phyloP scores from a whole-genome alignment of 306 rosid genomes.

The Lagenaria siceraria region DNA sequence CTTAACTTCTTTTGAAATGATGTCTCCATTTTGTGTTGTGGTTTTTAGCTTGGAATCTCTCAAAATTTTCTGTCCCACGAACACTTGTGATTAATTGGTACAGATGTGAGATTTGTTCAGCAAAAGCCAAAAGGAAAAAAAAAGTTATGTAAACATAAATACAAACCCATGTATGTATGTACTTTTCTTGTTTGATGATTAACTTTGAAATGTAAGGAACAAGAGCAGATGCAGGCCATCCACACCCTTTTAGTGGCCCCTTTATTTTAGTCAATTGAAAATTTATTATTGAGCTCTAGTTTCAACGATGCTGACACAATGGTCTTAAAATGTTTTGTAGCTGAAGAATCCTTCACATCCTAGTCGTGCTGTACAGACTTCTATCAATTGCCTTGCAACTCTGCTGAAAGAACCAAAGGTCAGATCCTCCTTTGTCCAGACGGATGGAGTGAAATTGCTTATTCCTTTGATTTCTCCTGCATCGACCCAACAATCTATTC shows the following conservation, averaged over 20 bases:
- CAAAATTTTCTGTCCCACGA: background rate
- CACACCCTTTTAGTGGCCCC: background rate
- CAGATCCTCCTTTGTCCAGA: constrained; percentile 77
- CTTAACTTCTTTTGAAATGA: background rate
- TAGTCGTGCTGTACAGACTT: constrained; percentile 60
- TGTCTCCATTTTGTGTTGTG: background rate
- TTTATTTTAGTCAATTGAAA: background rate
- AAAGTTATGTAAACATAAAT: background rate
- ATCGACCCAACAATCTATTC: constrained; percentile 92
- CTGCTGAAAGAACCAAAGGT: constrained; percentile 85
- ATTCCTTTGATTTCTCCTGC: constrained; percentile 88
- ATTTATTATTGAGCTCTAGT: background rate
- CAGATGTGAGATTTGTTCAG: background rate
- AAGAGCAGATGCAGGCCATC: background rate
- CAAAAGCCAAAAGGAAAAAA: background rate
- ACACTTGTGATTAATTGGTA: background rate
- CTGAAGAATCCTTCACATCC: constrained; percentile 91
- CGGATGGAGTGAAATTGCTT: constrained; percentile 88
- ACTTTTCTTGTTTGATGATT: background rate
- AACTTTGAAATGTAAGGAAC: background rate
- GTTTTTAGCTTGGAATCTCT: background rate
- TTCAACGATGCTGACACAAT: background rate
- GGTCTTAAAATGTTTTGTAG: constrained; percentile 25
- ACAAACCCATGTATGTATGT: background rate
- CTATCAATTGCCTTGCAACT: constrained; percentile 73